A percentile compares a stretch with the other conserved stretches of the same genome.
Evolutionary conservation across 2,329 filamentous ascomycete species (phyloP).

Genomic region (Cercospora canescens): DNA sequence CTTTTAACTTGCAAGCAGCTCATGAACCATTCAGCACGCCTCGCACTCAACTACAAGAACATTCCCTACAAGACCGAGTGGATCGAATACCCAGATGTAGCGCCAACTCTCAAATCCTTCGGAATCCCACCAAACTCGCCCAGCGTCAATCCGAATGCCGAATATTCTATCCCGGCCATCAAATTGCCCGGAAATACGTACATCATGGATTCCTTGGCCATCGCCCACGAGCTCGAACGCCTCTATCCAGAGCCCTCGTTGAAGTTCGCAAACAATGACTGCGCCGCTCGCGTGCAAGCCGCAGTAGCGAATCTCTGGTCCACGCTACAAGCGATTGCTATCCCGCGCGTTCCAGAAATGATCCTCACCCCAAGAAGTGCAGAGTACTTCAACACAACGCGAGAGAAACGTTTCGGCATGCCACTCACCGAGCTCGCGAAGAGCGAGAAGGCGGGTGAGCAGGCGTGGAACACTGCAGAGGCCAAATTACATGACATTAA

Average conservation of each 20-base stretch:
- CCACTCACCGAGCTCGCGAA: slow-evolving; percentile 52
- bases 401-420: slow-evolving; percentile 54
- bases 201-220: slow-evolving; percentile 64
- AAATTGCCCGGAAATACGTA: slow-evolving; percentile 57
- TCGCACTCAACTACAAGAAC: slow-evolving; percentile 67
- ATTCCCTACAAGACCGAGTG: slow-evolving; percentile 69
- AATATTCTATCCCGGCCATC: slow-evolving; percentile 58
- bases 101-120: slow-evolving; percentile 53
- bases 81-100: slow-evolving; percentile 68
- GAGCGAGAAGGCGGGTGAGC: slow-evolving; percentile 44
- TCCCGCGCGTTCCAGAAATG: slow-evolving; percentile 51
- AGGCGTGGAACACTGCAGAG: slow-evolving; percentile 50
- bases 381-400: slow-evolving; percentile 58
- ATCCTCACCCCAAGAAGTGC: slow-evolving; percentile 55
- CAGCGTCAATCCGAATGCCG: slow-evolving; percentile 33
- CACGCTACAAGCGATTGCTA: slow-evolving; percentile 44
- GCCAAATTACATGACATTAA: slow-evolving; percentile 41
- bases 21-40: slow-evolving; percentile 51
- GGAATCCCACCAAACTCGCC: slow-evolving; percentile 50
- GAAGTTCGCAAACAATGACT: slow-evolving; percentile 52
- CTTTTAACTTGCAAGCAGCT: not conserved
- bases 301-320: slow-evolving; percentile 45
- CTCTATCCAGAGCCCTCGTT: slow-evolving; percentile 59
- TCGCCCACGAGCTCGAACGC: slow-evolving; percentile 60
- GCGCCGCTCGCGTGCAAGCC: slow-evolving; percentile 40